Conservation (phyloP, 768 basidiomycete species). For the Hygrophoropsis aurantiaca region DNA sequence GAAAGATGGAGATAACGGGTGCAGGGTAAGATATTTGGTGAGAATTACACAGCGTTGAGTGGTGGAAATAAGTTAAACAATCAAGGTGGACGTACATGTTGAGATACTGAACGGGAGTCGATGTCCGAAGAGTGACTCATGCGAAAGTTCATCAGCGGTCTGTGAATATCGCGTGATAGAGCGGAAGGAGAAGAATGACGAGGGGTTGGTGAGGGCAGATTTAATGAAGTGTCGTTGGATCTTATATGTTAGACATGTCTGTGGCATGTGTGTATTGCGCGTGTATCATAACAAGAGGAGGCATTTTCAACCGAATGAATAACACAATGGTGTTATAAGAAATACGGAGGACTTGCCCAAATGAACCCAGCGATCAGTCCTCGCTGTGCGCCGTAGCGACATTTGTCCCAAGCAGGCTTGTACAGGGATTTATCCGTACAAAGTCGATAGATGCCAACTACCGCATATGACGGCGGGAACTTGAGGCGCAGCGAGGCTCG, state of each 20-base stretch:
- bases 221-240: conserved; percentile 69
- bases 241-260: conserved; percentile 71
- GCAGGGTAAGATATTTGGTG: neutral
- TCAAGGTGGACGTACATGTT: conserved; percentile 51
- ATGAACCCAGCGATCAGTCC: conserved; percentile 66
- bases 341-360: conserved; percentile 55
- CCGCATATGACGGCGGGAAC: conserved; percentile 79
- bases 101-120: conserved; percentile 64
- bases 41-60: no score
- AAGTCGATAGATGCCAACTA: conserved; percentile 83
- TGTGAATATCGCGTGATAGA: conserved; percentile 25
- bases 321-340: neutral
- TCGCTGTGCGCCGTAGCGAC: conserved; percentile 70
- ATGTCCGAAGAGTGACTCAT: conserved; percentile 64
- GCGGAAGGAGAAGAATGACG: conserved; percentile 24
- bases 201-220: conserved; percentile 20
- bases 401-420: conserved; percentile 82
- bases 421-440: conserved; percentile 70
- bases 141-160: conserved; percentile 28
- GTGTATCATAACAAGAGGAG: neutral
- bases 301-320: neutral
- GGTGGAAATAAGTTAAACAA: no score
- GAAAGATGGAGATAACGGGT: neutral
- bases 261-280: conserved; percentile 1
- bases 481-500: conserved; percentile 62